Percentiles rank a stretch among this genome's conserved stretches.
phyloP scores from a whole-genome alignment of 176 grass and related monocot species.

The Musa beccarii region DNA sequence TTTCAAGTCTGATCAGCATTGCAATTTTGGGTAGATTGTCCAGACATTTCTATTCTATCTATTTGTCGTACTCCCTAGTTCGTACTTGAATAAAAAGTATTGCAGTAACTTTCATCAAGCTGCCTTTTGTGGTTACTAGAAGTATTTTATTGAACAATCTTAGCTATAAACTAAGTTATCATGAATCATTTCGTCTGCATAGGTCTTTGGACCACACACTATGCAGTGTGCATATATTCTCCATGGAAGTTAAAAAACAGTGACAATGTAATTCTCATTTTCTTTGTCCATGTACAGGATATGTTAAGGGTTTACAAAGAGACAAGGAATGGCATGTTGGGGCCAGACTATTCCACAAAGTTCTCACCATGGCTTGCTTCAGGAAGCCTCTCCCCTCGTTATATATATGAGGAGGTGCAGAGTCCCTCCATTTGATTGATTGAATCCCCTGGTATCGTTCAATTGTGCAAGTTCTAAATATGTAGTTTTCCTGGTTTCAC shows the following conservation, averaged over 20 bases:
- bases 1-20: too few relatives aligned
- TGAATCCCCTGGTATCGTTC: background rate
- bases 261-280: background rate
- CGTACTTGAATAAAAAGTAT: too few relatives aligned
- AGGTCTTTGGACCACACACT: too few relatives aligned
- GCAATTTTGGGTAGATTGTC: background rate
- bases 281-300: conserved; percentile 33
- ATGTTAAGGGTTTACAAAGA: conserved; percentile 72
- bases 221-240: background rate
- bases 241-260: background rate
- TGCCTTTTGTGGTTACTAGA: background rate
- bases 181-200: too few relatives aligned
- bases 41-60: background rate
- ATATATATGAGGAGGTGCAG: conserved; percentile 66
- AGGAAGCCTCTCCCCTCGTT: conserved; percentile 64
- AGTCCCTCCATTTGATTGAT: background rate
- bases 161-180: too few relatives aligned
- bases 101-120: background rate
- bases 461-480: background rate
- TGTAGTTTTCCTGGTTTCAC: background rate
- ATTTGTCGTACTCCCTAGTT: too few relatives aligned
- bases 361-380: conserved; percentile 92
- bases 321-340: conserved; percentile 94
- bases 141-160: background rate
- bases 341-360: conserved; percentile 80